Base-by-base conservation (phyloP, 352 stramenopile species). In the Blastocystis sp. region DNA sequence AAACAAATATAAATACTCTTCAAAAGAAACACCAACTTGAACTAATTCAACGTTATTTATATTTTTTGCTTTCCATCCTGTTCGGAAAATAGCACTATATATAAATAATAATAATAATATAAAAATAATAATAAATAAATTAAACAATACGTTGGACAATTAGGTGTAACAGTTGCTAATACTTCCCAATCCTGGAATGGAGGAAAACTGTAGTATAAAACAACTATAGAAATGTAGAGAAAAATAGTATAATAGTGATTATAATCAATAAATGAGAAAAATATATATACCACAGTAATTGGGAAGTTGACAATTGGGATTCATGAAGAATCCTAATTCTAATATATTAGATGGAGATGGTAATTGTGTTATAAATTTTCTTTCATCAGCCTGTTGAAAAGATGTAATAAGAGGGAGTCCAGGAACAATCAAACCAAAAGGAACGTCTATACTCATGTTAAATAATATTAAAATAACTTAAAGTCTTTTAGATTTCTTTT, bases 371-470 rank as follows among this genome's bases (percentile, higher is more conserved):
- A 58, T n/a, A 25, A 46, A 58, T 7, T 39, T 58, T 36, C 2
- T 44, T 7, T 11, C 36, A 13, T 58, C 27, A 39, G 47, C 34
- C 16, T 58, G 48, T 24, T 58, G 48, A 31, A 58, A 58, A 11
- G n/a, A 13, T 1, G 48, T 45, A 3, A 58, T 58, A 24, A 45
- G 32, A 1, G 48, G 48, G 11, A 13, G 47, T 5, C 48, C 48
- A 18, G 48, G 48, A 27, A 58, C 28, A 58, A 58, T 45, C 4
- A 58, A n/a, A 24, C 44, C 33, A 45, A 58, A 58, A 5, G 33
- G 48, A 44, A 23, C 13, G 6, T 2, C 1, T 39, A 58, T 58
- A n/a, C n/a, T n/a, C n/a, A n/a, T n/a, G n/a, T n/a, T n/a, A n/a
- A n/a, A n/a, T n/a, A n/a, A n/a, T n/a, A n/a, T n/a, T n/a, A n/a